Percentiles rank a stretch among this genome's conserved stretches.
These are phyloP conservation scores for Venturiaceae sp. DNA, from an alignment of 2,329 filamentous ascomycete species.

Conservation along the genomic window DNA sequence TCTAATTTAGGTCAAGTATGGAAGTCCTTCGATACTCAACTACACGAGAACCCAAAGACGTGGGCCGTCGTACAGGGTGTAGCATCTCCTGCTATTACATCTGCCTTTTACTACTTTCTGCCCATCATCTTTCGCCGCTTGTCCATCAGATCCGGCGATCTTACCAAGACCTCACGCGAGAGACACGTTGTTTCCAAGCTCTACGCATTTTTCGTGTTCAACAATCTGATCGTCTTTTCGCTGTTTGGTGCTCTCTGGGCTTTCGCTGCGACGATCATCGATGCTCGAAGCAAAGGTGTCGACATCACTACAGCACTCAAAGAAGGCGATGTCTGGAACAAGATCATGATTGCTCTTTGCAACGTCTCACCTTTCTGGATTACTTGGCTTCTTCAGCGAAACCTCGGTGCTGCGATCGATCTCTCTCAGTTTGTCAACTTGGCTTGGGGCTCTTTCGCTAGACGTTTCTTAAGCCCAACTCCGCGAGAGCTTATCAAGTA, in stretches of 20 bases:
- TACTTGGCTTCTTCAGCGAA: constrained; percentile 84
- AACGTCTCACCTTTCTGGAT: constrained; percentile 86
- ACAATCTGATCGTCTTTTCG: constrained; percentile 91
- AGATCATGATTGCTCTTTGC: constrained; percentile 65
- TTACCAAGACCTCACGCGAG: constrained; percentile 86
- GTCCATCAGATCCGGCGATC: constrained; percentile 73
- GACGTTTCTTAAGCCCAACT: constrained; percentile 78
- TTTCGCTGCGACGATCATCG: constrained; percentile 58
- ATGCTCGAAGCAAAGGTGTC: constrained; percentile 43
- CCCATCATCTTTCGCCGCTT: constrained; percentile 87
- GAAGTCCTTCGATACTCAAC: constrained; percentile 58
- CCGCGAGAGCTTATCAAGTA: constrained; percentile 86
- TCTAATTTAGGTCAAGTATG: constrained; percentile 72
- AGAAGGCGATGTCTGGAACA: constrained; percentile 6
- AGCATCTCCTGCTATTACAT: constrained; percentile 75
- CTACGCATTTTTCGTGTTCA: constrained; percentile 94
- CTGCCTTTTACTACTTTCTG: constrained; percentile 75
- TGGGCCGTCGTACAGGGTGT: constrained; percentile 94
- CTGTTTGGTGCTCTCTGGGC: constrained; percentile 76
- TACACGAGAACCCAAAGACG: constrained; percentile 52
- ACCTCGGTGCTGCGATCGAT: constrained; percentile 87
- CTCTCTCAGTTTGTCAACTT: constrained; percentile 81
- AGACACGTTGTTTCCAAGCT: constrained; percentile 84
- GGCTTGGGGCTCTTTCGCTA: constrained; percentile 72
- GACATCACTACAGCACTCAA: constrained; percentile 30